Conservation (phyloP, 495 filamentous ascomycete species). For the Tuber melanosporum region DNA sequence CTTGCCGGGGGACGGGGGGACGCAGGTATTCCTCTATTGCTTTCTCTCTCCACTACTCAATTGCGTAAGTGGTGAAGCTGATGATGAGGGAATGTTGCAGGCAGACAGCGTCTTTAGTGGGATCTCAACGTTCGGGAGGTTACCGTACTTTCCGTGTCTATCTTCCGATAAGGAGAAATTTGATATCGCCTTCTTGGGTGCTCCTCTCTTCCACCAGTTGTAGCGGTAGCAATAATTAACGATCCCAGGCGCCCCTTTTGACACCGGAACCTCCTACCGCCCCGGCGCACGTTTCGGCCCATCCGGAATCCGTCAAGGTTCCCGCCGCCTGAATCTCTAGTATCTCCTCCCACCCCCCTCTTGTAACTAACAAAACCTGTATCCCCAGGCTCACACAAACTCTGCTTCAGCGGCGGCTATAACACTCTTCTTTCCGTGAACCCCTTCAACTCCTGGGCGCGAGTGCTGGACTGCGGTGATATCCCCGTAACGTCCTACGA, state of each 20-base stretch:
- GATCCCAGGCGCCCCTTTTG: constrained; percentile 47
- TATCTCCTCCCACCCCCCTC: constrained; percentile 3
- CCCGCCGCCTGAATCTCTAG: constrained; percentile 46
- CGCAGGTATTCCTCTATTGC: constrained; percentile 45
- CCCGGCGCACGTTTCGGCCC: constrained; percentile 82
- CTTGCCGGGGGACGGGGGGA: constrained; percentile 54
- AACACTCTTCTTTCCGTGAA: constrained; percentile 49
- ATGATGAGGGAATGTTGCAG: constrained; percentile 41
- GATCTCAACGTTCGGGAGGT: constrained; percentile 68
- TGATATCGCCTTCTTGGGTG: constrained; percentile 77
- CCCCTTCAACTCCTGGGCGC: constrained; percentile 60
- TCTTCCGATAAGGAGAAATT: constrained; percentile 60
- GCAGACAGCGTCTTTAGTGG: constrained; percentile 68
- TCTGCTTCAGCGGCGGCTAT: constrained; percentile 44
- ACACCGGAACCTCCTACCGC: constrained; percentile 65
- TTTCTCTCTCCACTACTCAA: background rate
- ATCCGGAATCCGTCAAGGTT: constrained; percentile 72
- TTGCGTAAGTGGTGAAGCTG: constrained; percentile 3
- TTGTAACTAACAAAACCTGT: constrained; percentile 4
- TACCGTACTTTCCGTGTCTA: constrained; percentile 73
- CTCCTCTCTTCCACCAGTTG: background rate
- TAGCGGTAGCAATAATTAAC: background rate
- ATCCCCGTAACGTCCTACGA: constrained; percentile 66
- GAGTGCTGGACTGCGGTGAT: constrained; percentile 69
- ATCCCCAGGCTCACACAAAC: constrained; percentile 11